Base-by-base conservation (phyloP, 768 basidiomycete genomes). In the Rhizopogon sp. region DNA sequence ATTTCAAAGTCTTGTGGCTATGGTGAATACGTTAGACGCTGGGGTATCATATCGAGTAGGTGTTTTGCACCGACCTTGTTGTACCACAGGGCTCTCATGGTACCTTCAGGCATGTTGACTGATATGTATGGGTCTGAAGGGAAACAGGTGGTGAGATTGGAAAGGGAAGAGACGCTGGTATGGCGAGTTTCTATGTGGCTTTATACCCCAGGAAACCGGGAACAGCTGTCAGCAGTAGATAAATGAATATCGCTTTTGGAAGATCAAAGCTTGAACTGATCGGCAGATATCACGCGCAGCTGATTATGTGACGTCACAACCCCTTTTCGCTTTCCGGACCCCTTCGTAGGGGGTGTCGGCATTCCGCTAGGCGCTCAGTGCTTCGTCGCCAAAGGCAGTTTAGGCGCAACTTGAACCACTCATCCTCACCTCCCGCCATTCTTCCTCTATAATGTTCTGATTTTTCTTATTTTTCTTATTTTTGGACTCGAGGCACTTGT, bases 81-180 rank as follows among this genome's bases (percentile, higher is more conserved):
- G 72, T 89, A 91, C 74, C 80, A 89, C 60, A 89, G 71, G 16
- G 88, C 88, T 70, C 82, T 80, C 88, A 91, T 90, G 25, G 75
- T 81, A 70, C 78, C 81, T 67, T 82, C 65, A 50, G 79, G 74
- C 81, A 83, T 83, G 64, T 43, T 61, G 58, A 46, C 10, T 33
- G 35, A 16, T 33, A 29, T 5, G 40, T n/a, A 37, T 20, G 33
- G 3, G 7, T 40, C 2, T 10, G 20, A 41, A 35, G 11, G 43
- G 5, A 22, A 37, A 41, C 3, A 14, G 14, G 31, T 17, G 41
- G 22, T 10, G 16, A 39, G 33, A 45, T 33, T 46, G 11, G 7
- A 25, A 56, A 44, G 56, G 57, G 56, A 56, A 55, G 52, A 43
- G 41, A 14, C 7, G 47, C 35, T 37, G 20, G 25, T 25, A 11